Conservation (phyloP, 139 green algal genomes). For the Closterium sp. region DNA sequence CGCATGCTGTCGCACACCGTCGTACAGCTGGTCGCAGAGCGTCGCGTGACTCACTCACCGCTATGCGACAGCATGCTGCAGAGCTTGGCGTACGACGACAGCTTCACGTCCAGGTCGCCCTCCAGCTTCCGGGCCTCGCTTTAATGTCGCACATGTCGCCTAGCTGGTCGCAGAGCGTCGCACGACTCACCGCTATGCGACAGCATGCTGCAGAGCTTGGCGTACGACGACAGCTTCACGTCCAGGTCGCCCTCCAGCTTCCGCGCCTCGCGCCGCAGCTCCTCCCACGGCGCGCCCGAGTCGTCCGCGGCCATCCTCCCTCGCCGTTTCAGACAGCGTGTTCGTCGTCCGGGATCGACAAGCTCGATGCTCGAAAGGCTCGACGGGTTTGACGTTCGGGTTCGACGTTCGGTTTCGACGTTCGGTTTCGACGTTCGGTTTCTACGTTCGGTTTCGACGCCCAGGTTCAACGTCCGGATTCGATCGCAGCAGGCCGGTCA, state of each 20-base stretch:
- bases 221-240: slow-evolving; percentile 82
- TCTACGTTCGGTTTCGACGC: too few relatives aligned
- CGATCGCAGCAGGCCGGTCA: too few relatives aligned
- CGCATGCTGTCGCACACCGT: too few relatives aligned
- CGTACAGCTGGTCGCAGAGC: background rate
- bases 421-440: too few relatives aligned
- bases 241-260: slow-evolving; percentile 90
- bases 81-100: slow-evolving; percentile 83
- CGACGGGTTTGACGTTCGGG: too few relatives aligned
- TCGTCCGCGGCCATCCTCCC: background rate
- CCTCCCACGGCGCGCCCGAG: slow-evolving; percentile 21
- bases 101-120: slow-evolving; percentile 86
- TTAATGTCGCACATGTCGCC: too few relatives aligned
- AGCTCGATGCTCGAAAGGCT: too few relatives aligned
- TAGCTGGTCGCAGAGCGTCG: background rate
- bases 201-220: slow-evolving; percentile 66
- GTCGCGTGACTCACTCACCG: background rate
- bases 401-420: too few relatives aligned
- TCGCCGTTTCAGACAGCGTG: background rate
- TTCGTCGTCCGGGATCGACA: too few relatives aligned
- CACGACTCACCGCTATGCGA: slow-evolving; percentile 1
- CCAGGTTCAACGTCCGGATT: too few relatives aligned
- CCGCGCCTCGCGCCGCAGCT: slow-evolving; percentile 65
- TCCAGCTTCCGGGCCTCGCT: slow-evolving; percentile 85
- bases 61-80: slow-evolving; percentile 21